phyloP scores from a whole-genome alignment of 805 yeast species.

The Blastobotrys chiropterorum region DNA sequence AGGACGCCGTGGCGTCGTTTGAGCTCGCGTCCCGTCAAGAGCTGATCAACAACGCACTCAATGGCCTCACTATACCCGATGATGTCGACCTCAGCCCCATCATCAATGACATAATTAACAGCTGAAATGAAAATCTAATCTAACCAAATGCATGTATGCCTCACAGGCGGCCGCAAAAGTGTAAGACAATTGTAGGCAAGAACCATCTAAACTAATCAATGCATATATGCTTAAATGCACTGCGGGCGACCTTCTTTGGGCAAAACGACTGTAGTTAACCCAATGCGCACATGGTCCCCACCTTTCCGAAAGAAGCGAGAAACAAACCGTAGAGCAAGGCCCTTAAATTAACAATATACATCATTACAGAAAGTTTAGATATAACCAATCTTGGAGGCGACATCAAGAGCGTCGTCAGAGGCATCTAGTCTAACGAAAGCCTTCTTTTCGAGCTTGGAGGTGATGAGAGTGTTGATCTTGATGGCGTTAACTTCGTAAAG shows the following conservation, averaged over 20 bases:
- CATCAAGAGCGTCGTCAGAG: slow-evolving; percentile 98
- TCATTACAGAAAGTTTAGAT: slow-evolving; percentile 47
- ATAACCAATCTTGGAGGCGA: slow-evolving; percentile 99
- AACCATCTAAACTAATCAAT: no score
- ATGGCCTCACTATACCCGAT: slow-evolving; percentile 19
- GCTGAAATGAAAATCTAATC: background rate
- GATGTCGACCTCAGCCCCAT: slow-evolving; percentile 20
- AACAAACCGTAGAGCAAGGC: background rate
- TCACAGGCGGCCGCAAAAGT: background rate
- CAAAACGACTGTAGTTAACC: background rate
- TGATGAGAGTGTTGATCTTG: slow-evolving; percentile 92
- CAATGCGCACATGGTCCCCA: no score
- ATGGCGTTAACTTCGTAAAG: slow-evolving; percentile 93
- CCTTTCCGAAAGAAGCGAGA: no score
- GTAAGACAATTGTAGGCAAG: no score
- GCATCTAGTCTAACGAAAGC: slow-evolving; percentile 98
- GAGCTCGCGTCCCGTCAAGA: slow-evolving; percentile 11
- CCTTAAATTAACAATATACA: background rate
- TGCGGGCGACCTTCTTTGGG: background rate
- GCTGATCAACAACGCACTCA: slow-evolving; percentile 20
- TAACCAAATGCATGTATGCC: background rate
- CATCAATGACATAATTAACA: slow-evolving; percentile 2
- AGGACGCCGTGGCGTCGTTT: slow-evolving; percentile 12
- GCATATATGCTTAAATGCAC: no score
- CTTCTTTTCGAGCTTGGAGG: slow-evolving; percentile 99